Conservation (phyloP, 1,284 basidiomycete genomes). For the Ceratobasidium theobromae region DNA sequence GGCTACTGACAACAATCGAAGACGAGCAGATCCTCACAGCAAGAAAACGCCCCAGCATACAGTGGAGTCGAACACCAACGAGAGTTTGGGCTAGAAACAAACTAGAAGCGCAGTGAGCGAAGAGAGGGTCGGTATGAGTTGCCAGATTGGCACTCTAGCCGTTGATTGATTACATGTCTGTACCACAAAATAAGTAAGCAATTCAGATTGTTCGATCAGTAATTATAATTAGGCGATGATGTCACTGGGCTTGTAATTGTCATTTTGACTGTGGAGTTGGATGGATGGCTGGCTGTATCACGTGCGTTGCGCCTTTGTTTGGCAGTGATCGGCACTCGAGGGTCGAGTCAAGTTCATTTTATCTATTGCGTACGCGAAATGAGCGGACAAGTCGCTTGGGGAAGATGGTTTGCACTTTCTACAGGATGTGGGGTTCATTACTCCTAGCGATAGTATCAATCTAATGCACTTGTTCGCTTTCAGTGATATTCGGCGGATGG, state of each 20-base stretch:
- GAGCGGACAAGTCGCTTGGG: slow-evolving; percentile 32
- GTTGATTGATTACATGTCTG: not conserved
- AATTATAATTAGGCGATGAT: not conserved
- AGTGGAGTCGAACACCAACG: no score
- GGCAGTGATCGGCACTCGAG: not conserved
- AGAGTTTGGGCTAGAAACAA: no score
- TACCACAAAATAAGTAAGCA: not conserved
- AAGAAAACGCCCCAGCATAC: no score
- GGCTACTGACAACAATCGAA: no score
- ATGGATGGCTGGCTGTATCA: not conserved
- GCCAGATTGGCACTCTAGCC: no score
- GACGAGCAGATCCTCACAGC: no score
- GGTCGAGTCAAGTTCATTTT: not conserved
- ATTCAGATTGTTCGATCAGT: not conserved
- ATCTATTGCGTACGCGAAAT: not conserved
- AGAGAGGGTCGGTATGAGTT: no score
- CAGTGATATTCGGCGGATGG: slow-evolving; percentile 16
- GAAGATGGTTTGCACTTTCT: slow-evolving; percentile 10
- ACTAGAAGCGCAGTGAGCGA: no score
- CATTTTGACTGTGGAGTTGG: no score
- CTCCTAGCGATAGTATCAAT: not conserved
- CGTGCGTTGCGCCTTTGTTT: not conserved
- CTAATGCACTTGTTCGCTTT: not conserved
- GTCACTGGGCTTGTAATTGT: not conserved
- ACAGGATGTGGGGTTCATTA: slow-evolving; percentile 13